Conservation (phyloP, 1,284 basidiomycete species). For the Erythrobasidium hasegawianum region DNA sequence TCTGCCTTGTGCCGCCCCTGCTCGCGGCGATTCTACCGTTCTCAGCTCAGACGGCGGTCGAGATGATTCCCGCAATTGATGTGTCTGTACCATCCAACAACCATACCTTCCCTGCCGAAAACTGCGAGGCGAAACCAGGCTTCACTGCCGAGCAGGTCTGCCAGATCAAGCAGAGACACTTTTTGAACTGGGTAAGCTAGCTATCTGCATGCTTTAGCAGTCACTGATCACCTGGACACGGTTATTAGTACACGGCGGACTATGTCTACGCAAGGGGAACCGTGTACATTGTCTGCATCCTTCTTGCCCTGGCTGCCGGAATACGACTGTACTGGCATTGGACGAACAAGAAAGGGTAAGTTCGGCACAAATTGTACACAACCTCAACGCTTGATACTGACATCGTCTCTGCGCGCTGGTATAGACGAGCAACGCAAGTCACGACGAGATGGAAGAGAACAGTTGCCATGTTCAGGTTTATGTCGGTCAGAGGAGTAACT, state of each 20-base stretch:
- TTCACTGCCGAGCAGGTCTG: constrained; percentile 23
- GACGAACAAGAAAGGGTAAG: neutral
- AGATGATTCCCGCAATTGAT: constrained; percentile 17
- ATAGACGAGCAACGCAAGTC: neutral
- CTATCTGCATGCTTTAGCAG: no score
- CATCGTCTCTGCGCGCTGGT: neutral
- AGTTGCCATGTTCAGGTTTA: constrained; percentile 11
- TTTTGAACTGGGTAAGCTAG: constrained; percentile 23
- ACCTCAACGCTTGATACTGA: neutral
- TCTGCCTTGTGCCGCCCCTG: no score
- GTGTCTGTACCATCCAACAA: neutral
- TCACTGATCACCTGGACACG: no score
- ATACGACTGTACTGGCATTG: neutral
- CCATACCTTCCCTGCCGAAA: constrained; percentile 10
- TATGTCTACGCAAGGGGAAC: constrained; percentile 1
- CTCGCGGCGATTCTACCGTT: no score
- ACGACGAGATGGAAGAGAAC: neutral
- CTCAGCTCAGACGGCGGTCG: neutral
- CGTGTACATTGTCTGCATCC: constrained; percentile 10
- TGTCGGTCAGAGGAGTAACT: constrained; percentile 10
- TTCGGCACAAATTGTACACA: neutral
- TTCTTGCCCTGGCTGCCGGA: constrained; percentile 12
- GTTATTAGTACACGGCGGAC: constrained; percentile 6
- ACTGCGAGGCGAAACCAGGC: constrained; percentile 11
- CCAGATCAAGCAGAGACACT: constrained; percentile 2